phyloP scores from a whole-genome alignment of 768 basidiomycete genomes.

The Brasilioporus rufonigricans region DNA sequence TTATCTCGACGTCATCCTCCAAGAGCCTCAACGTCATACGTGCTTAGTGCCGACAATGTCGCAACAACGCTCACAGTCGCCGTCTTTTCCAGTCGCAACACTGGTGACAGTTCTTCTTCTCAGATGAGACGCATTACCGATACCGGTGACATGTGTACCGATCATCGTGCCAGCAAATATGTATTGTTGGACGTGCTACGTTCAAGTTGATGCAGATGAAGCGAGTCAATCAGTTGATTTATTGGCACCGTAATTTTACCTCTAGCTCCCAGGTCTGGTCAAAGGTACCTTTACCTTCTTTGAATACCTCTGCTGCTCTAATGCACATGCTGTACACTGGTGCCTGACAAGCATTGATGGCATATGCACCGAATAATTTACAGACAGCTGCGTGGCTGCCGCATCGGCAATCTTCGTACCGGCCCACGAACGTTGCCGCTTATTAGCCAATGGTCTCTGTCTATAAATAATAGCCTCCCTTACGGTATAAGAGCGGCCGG shows the following conservation, averaged over 20 bases:
- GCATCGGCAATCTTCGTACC: neutral
- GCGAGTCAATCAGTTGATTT: neutral
- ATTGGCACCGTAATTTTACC: neutral
- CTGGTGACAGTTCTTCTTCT: too few relatives aligned
- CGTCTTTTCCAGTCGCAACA: too few relatives aligned
- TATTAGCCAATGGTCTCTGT: slow-evolving; percentile 12
- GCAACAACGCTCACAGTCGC: too few relatives aligned
- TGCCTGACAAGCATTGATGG: neutral
- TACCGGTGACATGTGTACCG: too few relatives aligned
- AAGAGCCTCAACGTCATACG: too few relatives aligned
- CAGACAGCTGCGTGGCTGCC: neutral
- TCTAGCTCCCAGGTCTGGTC: neutral
- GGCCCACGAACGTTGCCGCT: slow-evolving; percentile 23
- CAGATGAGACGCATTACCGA: too few relatives aligned
- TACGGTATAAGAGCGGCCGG: slow-evolving; percentile 8
- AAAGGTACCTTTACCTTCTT: neutral
- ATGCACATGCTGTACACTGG: neutral
- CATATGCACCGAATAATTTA: neutral
- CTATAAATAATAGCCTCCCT: neutral
- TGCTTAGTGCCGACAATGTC: too few relatives aligned
- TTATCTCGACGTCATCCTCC: too few relatives aligned
- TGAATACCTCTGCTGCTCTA: neutral
- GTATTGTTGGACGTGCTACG: too few relatives aligned
- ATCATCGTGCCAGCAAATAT: too few relatives aligned
- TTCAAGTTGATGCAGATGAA: neutral